These are phyloP conservation scores for Allomyces arbusculus DNA, from an alignment of 192 early-diverging fungal species.

Conservation along the genomic window DNA sequence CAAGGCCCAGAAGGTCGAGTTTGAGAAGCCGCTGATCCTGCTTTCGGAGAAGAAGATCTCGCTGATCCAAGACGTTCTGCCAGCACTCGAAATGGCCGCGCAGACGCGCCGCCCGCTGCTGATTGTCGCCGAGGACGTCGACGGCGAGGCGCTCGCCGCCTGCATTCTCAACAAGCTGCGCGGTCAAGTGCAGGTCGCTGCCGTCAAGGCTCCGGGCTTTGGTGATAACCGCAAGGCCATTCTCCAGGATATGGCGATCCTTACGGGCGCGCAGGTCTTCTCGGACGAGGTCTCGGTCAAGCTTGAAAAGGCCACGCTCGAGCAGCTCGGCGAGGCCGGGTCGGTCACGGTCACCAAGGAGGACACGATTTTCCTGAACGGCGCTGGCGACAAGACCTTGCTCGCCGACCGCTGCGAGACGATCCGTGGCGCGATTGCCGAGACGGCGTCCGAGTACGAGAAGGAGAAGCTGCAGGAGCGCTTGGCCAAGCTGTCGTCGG, in stretches of 20 bases:
- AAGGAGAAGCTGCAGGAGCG: conserved; percentile 99
- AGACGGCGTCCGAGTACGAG: conserved; percentile 86
- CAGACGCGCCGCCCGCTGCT: conserved; percentile 86
- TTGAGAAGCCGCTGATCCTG: conserved; percentile 96
- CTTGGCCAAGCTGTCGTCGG: conserved; percentile 90
- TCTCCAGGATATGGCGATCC: conserved; percentile 85
- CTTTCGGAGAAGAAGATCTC: conserved; percentile 99
- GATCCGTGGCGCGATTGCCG: conserved; percentile 75
- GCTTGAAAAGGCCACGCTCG: conserved; percentile 81
- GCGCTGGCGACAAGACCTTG: conserved; percentile 71
- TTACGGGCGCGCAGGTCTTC: conserved; percentile 94
- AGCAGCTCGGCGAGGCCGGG: conserved; percentile 76
- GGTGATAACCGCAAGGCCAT: conserved; percentile 99
- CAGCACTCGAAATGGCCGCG: conserved; percentile 85
- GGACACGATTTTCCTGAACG: conserved; percentile 95
- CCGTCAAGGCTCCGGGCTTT: conserved; percentile 98
- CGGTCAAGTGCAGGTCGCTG: conserved; percentile 87
- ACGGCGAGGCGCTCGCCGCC: conserved; percentile 97
- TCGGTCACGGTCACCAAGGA: conserved; percentile 92
- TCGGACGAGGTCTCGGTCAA: conserved; percentile 90
- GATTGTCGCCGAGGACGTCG: conserved; percentile 95
- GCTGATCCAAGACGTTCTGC: conserved; percentile 82
- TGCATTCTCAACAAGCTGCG: conserved; percentile 99
- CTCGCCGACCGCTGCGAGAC: conserved; percentile 91
- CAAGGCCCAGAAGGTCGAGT: conserved; percentile 96